Evolutionary conservation across 139 green algal species (phyloP), one percentile per base, ranked within the genome.

Genomic region (Nannochloris sp.): DNA sequence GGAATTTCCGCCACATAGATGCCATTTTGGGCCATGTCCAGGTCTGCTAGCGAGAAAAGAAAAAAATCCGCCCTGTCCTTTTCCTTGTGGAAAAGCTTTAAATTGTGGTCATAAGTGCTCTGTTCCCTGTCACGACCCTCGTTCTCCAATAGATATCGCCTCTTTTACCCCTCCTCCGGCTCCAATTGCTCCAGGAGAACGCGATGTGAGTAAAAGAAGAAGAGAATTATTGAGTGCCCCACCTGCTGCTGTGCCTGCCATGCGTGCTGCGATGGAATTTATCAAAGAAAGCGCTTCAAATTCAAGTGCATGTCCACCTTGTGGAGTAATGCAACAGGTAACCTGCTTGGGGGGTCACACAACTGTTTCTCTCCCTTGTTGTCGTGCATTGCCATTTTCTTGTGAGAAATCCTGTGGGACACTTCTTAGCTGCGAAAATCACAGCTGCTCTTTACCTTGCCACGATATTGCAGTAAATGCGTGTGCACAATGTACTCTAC

Each of bases 21-120:
- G 88, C 68, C 88, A 95, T 67, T 95, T 80, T 69, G 88, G 88
- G 3, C 61, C 82, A 0, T 95, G 88, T 68, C 88, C 88, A 19
- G 57, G 57, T 14, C 31, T 19, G 38, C 8, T 14, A 8, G 0
- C 7, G 8, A 8, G n/a, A n/a, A n/a, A n/a, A n/a, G n/a, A n/a
- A n/a, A n/a, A n/a, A n/a, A n/a, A 6, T 2, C 74, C 42, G 19
- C 19, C 83, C 2, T 95, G 88, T 77, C 47, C 65, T 1, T n/a
- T 64, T 9, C 39, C 68, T 3, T 95, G 88, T 58, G 73, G 70
- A 30, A 76, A 66, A 4, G 27, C 57, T 29, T 71, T 91, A 24
- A 4, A 67, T 2, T 94, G 85, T 39, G 72, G 79, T 14, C 85
- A 94, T 61, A 15, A 23, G 1, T 94, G 87, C 70, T 29, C 47